A percentile compares a stretch with the other conserved stretches of the same genome.
Evolutionary conservation across 164 flowering plant genomes (phyloP).

Genomic region (Houttuynia cordata): DNA sequence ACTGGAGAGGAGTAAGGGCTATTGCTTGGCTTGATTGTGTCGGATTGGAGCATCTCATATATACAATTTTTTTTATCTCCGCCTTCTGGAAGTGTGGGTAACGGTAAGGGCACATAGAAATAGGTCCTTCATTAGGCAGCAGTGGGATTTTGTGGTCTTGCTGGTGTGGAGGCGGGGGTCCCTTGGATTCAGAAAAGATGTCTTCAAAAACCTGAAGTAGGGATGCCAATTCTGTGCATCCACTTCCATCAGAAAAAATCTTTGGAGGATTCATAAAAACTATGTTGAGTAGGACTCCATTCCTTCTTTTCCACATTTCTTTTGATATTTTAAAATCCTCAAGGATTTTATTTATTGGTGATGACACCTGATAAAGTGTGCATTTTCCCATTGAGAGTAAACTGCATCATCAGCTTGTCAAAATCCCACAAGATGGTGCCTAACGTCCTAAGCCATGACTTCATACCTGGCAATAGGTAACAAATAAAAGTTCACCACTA

Average conservation of each 20-base stretch:
- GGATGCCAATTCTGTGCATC: no score
- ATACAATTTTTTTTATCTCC: constrained; percentile 3
- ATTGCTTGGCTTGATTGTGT: background rate
- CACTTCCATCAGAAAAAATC: background rate
- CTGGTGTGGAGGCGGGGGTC: no score
- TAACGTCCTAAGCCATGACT: background rate
- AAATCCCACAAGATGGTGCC: background rate
- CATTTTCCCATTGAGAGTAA: background rate
- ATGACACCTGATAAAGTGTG: background rate
- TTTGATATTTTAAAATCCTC: no score
- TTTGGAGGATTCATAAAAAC: background rate
- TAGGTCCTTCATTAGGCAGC: background rate
- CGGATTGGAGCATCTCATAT: background rate
- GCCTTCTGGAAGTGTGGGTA: background rate
- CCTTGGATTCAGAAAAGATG: no score
- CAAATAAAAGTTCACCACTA: background rate
- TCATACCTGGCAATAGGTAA: background rate
- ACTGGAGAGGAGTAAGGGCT: constrained; percentile 4
- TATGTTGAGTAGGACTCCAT: background rate
- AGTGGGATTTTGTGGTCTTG: no score
- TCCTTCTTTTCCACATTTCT: no score
- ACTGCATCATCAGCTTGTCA: background rate
- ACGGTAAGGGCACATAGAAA: background rate
- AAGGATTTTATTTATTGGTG: background rate
- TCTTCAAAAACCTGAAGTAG: no score